Conservation (phyloP, 495 filamentous ascomycete genomes). For the Tetracladium marchalianum region DNA sequence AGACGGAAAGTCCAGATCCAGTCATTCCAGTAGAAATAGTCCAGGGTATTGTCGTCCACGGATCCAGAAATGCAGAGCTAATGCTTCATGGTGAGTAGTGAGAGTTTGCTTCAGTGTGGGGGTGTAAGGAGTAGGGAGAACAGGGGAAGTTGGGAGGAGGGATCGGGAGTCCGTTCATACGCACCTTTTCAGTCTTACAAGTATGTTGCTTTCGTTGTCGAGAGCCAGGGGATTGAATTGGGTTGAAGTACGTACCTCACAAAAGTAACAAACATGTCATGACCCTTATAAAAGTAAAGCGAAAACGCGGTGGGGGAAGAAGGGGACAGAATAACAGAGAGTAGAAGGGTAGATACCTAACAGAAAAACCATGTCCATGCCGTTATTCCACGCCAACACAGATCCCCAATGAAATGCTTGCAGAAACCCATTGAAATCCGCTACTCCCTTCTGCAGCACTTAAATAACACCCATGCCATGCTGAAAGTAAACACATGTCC, state of each 20-base stretch:
- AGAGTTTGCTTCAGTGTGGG: neutral
- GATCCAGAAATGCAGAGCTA: neutral
- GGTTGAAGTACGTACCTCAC: constrained; percentile 14
- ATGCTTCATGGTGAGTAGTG: constrained; percentile 16
- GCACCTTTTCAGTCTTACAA: no score
- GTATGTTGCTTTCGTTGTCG: no score
- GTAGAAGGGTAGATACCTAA: constrained; percentile 16
- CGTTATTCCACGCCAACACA: neutral
- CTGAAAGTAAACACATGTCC: neutral
- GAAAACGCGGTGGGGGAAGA: neutral
- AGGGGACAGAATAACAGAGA: constrained; percentile 14
- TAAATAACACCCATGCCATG: neutral
- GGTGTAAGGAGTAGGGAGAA: neutral
- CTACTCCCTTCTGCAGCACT: neutral
- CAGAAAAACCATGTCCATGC: constrained; percentile 2
- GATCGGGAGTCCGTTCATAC: neutral
- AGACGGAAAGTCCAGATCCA: constrained; percentile 2
- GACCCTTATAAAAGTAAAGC: neutral
- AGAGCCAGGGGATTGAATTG: neutral
- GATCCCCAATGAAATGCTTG: neutral
- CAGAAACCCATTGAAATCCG: neutral
- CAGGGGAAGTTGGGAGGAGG: constrained; percentile 1
- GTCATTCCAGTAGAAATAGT: neutral
- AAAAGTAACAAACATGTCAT: neutral
- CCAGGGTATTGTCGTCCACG: neutral